Conservation (phyloP, 2,329 filamentous ascomycete genomes). For the Pestalotiopsis sp. region DNA sequence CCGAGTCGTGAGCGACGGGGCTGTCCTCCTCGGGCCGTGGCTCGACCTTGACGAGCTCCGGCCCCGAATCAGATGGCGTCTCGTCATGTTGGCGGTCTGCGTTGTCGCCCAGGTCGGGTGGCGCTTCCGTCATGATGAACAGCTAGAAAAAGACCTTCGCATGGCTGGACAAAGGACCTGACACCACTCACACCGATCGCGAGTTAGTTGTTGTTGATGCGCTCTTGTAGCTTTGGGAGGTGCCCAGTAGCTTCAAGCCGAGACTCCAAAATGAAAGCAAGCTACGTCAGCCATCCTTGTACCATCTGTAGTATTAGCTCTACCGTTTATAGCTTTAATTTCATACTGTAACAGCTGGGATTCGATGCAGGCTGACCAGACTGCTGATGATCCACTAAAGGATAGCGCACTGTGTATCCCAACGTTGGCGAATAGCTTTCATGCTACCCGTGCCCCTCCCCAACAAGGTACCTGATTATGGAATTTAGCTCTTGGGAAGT, state of each 20-base stretch:
- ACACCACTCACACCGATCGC: slow-evolving; percentile 12
- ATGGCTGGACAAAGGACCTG: slow-evolving; percentile 18
- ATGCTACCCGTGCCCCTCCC: slow-evolving; percentile 3
- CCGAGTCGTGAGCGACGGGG: slow-evolving; percentile 18
- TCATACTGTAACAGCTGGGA: not conserved
- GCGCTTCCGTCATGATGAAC: slow-evolving; percentile 45
- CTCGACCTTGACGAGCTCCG: slow-evolving; percentile 16
- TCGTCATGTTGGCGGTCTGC: slow-evolving; percentile 9
- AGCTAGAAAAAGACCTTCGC: slow-evolving; percentile 21
- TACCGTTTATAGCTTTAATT: not conserved
- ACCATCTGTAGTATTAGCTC: too few species aligned
- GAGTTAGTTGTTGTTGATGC: not conserved
- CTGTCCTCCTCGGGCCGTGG: slow-evolving; percentile 20
- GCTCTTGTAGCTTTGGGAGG: not conserved
- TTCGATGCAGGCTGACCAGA: not conserved
- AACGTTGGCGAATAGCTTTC: not conserved
- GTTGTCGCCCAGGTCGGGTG: slow-evolving; percentile 36
- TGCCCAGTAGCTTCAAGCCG: not conserved
- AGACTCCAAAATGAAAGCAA: slow-evolving; percentile 1
- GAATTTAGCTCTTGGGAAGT: not conserved
- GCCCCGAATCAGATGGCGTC: slow-evolving; percentile 18
- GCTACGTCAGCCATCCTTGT: not conserved
- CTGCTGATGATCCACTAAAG: not conserved
- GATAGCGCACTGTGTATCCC: not conserved
- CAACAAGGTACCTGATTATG: not conserved